phyloP scores from a whole-genome alignment of 129 eudicot species.

The Heracleum sosnowskyi region DNA sequence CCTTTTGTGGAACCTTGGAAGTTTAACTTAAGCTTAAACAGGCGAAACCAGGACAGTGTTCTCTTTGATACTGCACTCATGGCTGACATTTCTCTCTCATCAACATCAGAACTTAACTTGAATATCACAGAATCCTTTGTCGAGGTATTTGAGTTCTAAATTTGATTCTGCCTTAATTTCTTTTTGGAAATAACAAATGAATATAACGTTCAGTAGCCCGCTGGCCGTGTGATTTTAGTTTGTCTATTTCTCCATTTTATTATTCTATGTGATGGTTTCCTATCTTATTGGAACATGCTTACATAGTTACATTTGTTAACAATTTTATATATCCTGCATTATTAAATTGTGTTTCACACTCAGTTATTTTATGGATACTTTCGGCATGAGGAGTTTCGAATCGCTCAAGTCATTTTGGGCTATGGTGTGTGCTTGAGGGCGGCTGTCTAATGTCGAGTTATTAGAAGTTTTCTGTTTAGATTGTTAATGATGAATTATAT shows the following conservation, averaged over 20 bases:
- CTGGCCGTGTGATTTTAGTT: neutral
- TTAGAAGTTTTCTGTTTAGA: neutral
- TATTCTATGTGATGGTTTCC: neutral
- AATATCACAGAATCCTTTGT: slow-evolving; percentile 74
- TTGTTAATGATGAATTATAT: neutral
- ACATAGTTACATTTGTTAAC: neutral
- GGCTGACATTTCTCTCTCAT: slow-evolving; percentile 55
- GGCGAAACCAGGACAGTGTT: slow-evolving; percentile 46
- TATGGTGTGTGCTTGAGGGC: neutral
- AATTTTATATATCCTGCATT: neutral
- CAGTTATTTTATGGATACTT: neutral
- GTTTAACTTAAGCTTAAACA: slow-evolving; percentile 45
- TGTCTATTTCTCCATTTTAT: neutral
- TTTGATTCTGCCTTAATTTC: neutral
- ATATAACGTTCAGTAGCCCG: neutral
- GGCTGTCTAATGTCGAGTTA: neutral
- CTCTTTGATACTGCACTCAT: slow-evolving; percentile 40
- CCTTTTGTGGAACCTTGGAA: slow-evolving; percentile 97
- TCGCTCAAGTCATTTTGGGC: neutral
- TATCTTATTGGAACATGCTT: neutral
- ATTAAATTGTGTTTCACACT: neutral
- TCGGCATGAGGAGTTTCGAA: neutral
- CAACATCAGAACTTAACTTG: slow-evolving; percentile 62
- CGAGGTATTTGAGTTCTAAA: slow-evolving; percentile 40
- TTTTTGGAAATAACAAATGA: neutral